Percentiles rank a stretch among this genome's conserved stretches.
phyloP scores from a whole-genome alignment of 108 stramenopile genomes.

The Cafeteria roenbergensis region DNA sequence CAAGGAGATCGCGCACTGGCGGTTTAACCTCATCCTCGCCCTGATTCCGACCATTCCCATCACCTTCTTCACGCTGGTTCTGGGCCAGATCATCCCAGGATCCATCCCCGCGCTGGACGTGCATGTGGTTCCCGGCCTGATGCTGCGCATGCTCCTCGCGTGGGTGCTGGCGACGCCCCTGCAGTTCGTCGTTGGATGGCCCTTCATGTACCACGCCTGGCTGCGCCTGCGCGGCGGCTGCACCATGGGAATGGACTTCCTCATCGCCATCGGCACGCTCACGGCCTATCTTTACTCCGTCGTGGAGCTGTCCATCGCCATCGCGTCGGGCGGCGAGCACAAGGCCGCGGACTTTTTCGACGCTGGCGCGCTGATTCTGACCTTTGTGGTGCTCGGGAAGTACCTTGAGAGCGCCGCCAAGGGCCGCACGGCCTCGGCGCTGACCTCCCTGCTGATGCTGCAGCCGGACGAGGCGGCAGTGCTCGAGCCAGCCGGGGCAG shows the following conservation, averaged over 20 bases:
- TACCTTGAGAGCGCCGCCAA: slow-evolving; percentile 68
- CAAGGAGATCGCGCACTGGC: background rate
- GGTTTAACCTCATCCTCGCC: slow-evolving; percentile 12
- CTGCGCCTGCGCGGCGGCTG: slow-evolving; percentile 44
- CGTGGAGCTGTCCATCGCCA: background rate
- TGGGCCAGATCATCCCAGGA: slow-evolving; percentile 3
- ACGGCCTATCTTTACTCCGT: slow-evolving; percentile 50
- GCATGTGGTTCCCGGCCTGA: slow-evolving; percentile 8
- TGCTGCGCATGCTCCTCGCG: slow-evolving; percentile 37
- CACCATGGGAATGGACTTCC: slow-evolving; percentile 77
- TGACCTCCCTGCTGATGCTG: slow-evolving; percentile 66
- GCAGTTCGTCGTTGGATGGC: slow-evolving; percentile 67
- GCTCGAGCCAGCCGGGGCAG: slow-evolving; percentile 20
- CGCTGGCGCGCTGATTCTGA: slow-evolving; percentile 81
- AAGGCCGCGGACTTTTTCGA: slow-evolving; percentile 63
- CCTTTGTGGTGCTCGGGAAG: slow-evolving; percentile 86
- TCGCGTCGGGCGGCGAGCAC: slow-evolving; percentile 15
- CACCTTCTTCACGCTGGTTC: slow-evolving; percentile 14
- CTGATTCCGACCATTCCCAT: slow-evolving; percentile 9
- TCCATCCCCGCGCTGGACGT: background rate
- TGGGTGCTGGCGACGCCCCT: slow-evolving; percentile 59
- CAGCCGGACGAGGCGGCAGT: slow-evolving; percentile 50
- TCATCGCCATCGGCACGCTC: slow-evolving; percentile 78
- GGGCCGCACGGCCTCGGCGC: slow-evolving; percentile 65
- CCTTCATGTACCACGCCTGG: slow-evolving; percentile 65